Evolutionary conservation across 768 basidiomycete genomes (phyloP).

Genomic region (Pisolithus albus): DNA sequence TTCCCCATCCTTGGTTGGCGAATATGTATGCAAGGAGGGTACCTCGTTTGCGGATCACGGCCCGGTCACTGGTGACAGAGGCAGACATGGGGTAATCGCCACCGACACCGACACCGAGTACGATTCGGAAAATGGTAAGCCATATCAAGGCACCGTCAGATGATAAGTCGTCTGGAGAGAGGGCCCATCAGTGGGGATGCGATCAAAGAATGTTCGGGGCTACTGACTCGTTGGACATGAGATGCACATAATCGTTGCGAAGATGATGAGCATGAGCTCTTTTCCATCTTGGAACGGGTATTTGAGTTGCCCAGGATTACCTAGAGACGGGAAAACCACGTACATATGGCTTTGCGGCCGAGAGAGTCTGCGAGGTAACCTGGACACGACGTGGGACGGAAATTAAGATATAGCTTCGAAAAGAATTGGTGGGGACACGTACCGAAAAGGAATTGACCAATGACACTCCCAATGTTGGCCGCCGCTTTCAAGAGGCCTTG

Average conservation of each 20-base stretch:
- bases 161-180: constrained; percentile 36
- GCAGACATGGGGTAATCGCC: constrained; percentile 80
- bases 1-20: constrained; percentile 75
- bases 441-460: constrained; percentile 64
- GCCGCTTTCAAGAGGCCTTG: constrained; percentile 60
- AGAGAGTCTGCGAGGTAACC: constrained; percentile 61
- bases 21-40: constrained; percentile 75
- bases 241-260: constrained; percentile 67
- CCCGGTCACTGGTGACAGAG: constrained; percentile 58
- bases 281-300: constrained; percentile 47
- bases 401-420: neutral
- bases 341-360: constrained; percentile 65
- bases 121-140: constrained; percentile 57
- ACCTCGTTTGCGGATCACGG: constrained; percentile 59
- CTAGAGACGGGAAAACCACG: constrained; percentile 2
- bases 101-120: constrained; percentile 73
- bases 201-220: neutral
- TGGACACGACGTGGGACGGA: constrained; percentile 11
- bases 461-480: constrained; percentile 68
- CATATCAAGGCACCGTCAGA: constrained; percentile 53
- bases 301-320: constrained; percentile 1
- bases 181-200: neutral
- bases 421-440: neutral
- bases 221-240: constrained; percentile 52
- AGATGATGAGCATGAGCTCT: constrained; percentile 74